phyloP scores from a whole-genome alignment of 805 yeast species.

The Scheffersomyces amazonensis region DNA sequence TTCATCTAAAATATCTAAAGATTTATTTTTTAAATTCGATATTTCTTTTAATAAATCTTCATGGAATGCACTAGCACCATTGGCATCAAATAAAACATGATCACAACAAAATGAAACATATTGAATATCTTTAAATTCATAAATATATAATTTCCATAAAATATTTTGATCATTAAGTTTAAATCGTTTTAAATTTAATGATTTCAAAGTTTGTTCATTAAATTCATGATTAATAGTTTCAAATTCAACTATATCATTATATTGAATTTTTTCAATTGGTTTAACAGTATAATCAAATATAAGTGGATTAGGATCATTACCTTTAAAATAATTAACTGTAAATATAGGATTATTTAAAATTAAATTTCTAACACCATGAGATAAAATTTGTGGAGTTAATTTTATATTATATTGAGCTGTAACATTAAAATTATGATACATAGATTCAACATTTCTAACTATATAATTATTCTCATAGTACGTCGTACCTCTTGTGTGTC shows the following conservation, averaged over 20 bases:
- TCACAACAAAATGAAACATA: constrained; percentile 22
- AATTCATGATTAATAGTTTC: constrained; percentile 7
- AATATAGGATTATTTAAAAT: constrained; percentile 14
- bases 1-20: neutral
- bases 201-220: constrained; percentile 10
- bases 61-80: constrained; percentile 26
- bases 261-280: constrained; percentile 14
- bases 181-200: constrained; percentile 8
- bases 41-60: constrained; percentile 14
- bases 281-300: constrained; percentile 10
- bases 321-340: constrained; percentile 15
- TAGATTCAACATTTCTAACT: neutral
- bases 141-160: constrained; percentile 19
- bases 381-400: constrained; percentile 12
- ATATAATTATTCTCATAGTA: constrained; percentile 1
- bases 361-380: constrained; percentile 14
- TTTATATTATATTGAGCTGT: constrained; percentile 15
- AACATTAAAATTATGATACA: constrained; percentile 22
- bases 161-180: constrained; percentile 10
- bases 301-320: constrained; percentile 3
- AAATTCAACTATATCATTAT: constrained; percentile 17
- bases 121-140: constrained; percentile 9
- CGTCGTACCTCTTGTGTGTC: neutral
- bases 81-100: constrained; percentile 32
- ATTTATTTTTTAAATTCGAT: constrained; percentile 6